phyloP scores from a whole-genome alignment of 495 filamentous ascomycete species.

The Apodospora peruviana region DNA sequence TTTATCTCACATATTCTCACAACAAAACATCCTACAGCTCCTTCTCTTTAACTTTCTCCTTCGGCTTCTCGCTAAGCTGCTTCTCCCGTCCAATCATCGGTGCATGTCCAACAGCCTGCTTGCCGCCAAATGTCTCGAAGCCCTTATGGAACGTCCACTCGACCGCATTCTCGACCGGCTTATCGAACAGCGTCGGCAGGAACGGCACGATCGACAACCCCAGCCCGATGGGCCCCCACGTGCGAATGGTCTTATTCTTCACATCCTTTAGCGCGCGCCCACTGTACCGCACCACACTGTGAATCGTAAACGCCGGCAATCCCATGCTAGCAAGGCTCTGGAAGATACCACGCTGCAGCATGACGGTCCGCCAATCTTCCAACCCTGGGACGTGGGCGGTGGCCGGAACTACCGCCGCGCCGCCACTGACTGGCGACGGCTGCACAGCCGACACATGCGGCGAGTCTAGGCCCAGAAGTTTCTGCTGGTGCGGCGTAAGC shows the following conservation, averaged over 20 bases:
- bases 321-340: slow-evolving; percentile 91
- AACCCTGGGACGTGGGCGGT: slow-evolving; percentile 57
- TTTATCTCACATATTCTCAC: too few relatives aligned
- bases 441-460: background rate
- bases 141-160: slow-evolving; percentile 85
- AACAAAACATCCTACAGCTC: slow-evolving; percentile 33
- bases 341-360: slow-evolving; percentile 86
- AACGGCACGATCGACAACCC: slow-evolving; percentile 84
- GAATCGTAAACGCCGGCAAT: slow-evolving; percentile 90
- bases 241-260: slow-evolving; percentile 68
- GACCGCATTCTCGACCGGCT: slow-evolving; percentile 84
- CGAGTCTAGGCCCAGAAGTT: slow-evolving; percentile 26
- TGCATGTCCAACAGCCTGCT: slow-evolving; percentile 46
- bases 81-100: slow-evolving; percentile 52
- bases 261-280: slow-evolving; percentile 72
- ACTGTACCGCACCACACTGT: slow-evolving; percentile 82
- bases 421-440: slow-evolving; percentile 5
- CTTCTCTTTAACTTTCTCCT: slow-evolving; percentile 56
- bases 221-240: slow-evolving; percentile 87
- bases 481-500: slow-evolving; percentile 34
- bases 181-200: slow-evolving; percentile 83
- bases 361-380: slow-evolving; percentile 86
- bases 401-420: background rate
- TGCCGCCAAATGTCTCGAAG: slow-evolving; percentile 64
- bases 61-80: slow-evolving; percentile 42